Percentiles rank a stretch among this genome's conserved stretches.
Evolutionary conservation across 2,329 filamentous ascomycete species (phyloP).

Genomic region (Colletotrichum noveboracense): DNA sequence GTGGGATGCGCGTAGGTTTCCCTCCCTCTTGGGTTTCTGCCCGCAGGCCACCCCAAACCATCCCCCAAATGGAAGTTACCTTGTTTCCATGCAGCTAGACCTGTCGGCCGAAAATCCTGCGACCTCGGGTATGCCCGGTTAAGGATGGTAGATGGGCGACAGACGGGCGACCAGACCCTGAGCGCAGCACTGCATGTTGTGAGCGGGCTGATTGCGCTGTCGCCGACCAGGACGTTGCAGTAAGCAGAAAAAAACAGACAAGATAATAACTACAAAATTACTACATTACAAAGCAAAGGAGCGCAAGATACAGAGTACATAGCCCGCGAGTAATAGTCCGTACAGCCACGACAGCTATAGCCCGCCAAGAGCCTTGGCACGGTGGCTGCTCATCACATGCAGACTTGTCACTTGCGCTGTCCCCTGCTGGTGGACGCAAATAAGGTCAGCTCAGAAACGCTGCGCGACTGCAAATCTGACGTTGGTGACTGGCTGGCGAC

Average conservation of each 20-base stretch:
- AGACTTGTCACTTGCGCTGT: background rate
- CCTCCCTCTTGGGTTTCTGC: background rate
- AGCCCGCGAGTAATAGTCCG: background rate
- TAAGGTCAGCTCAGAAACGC: background rate
- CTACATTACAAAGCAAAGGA: background rate
- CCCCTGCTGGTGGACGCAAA: background rate
- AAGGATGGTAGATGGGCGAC: background rate
- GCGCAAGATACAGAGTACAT: background rate
- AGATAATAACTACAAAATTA: background rate
- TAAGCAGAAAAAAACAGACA: background rate
- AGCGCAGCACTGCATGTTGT: background rate
- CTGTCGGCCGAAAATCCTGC: slow-evolving; percentile 7
- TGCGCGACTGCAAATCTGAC: background rate
- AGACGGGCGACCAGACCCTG: background rate
- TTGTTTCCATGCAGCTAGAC: background rate
- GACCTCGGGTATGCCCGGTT: background rate
- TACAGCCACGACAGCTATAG: background rate
- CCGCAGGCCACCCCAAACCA: background rate
- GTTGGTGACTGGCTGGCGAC: background rate
- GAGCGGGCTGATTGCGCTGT: background rate
- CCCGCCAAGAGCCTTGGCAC: slow-evolving; percentile 2
- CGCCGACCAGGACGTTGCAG: background rate
- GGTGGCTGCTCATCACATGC: background rate
- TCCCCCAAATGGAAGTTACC: background rate
- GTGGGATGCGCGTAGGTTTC: background rate